Evolutionary conservation across 148 eudicot species (phyloP).

Genomic region (Spergularia marina): DNA sequence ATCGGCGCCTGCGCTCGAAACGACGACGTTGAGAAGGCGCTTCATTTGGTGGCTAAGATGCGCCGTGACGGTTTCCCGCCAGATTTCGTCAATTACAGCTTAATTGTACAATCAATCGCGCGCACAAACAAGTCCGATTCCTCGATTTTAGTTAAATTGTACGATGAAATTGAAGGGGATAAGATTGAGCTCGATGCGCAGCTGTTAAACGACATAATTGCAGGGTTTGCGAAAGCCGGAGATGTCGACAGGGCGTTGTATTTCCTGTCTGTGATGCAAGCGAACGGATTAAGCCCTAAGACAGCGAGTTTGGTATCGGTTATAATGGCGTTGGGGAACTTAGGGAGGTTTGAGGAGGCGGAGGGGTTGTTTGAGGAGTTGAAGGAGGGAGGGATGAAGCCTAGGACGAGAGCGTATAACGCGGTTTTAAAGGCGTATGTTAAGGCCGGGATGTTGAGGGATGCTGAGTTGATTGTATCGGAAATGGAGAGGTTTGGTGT

Average conservation of each 20-base stretch:
- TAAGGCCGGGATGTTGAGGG: constrained; percentile 62
- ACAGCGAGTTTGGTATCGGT: constrained; percentile 58
- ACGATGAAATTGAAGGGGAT: constrained; percentile 59
- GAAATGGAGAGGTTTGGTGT: constrained; percentile 84
- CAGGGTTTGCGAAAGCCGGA: constrained; percentile 78
- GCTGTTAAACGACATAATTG: constrained; percentile 74
- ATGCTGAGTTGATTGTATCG: constrained; percentile 73
- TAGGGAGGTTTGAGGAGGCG: constrained; percentile 81
- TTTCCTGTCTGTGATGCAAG: constrained; percentile 61
- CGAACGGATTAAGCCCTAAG: constrained; percentile 71
- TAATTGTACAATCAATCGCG: constrained; percentile 69
- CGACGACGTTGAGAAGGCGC: constrained; percentile 74
- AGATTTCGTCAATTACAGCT: constrained; percentile 74
- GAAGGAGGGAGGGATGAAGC: constrained; percentile 81
- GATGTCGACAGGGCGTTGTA: constrained; percentile 67
- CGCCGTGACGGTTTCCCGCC: constrained; percentile 71
- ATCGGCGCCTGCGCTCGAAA: constrained; percentile 91
- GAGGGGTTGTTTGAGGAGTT: constrained; percentile 94
- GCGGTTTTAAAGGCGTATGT: constrained; percentile 90
- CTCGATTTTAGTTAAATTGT: constrained; percentile 52
- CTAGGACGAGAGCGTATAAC: constrained; percentile 83
- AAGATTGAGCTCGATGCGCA: constrained; percentile 69
- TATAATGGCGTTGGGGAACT: constrained; percentile 59
- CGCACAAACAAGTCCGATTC: constrained; percentile 42
- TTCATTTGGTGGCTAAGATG: constrained; percentile 68